Base-by-base conservation (phyloP, 148 eudicot species). In the Euryodendron excelsum region DNA sequence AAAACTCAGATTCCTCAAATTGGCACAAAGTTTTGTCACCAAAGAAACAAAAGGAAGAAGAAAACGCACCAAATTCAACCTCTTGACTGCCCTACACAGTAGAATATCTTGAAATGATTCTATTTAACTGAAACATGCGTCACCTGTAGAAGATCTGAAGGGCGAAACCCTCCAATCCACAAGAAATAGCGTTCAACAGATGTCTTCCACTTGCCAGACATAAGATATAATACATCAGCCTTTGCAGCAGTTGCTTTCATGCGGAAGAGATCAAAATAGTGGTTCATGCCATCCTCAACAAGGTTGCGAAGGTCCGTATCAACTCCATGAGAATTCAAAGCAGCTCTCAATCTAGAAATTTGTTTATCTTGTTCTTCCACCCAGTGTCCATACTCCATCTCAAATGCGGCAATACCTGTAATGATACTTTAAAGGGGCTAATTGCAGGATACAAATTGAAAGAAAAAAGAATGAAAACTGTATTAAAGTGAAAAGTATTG, bases 161-260 rank as follows among this genome's bases (percentile, higher is more conserved):
- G 99, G 53, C 99, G 93, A 83, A 91, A 95, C 45, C 99, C 99
- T 64, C 99, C 99, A 34, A 95, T 95, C 99, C 99, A 95, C 76
- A 87, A 83, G 89, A 95, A 95, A 84, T 93, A 87, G 45, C 94
- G 89, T 56, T 95, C 99, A 28, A 91, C 88, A 68, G 99, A 73
- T 52, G 99, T 90, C 79, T 86, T 89, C 97, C 99, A 95, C 85
- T 88, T 86, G 76, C 99, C 99, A 72, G 97, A 90, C 84, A 91
- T 93, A 59, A 95, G 81, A 78, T 91, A 91, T 71, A 90, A 91
- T 56, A 91, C 92, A 53, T 93, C 97, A n/a, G 86, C 85, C 77
- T 83, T 91, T 73, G 94, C 97, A 62, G 97, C 97, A 65, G 78
- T 81, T 67, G 88, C 91, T 87, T 93, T 95, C 80, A 95, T 80